Evolutionary conservation across 495 filamentous ascomycete genomes (phyloP).

Genomic region (Trichoderma gamsii): DNA sequence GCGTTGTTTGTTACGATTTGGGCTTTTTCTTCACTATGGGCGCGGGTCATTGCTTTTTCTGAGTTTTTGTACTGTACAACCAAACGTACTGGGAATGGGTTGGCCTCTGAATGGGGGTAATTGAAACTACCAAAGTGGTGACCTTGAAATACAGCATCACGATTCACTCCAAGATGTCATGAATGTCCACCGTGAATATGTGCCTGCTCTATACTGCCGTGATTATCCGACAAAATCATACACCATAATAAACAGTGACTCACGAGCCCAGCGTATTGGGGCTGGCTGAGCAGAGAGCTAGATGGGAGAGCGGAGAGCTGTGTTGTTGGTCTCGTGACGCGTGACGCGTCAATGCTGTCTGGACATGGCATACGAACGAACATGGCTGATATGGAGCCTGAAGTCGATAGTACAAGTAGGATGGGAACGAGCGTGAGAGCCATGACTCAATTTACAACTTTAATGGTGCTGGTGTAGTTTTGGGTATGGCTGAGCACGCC

Average conservation of each 20-base stretch:
- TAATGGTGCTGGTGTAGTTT: no score
- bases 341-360: slow-evolving; percentile 9
- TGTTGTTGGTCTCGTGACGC: slow-evolving; percentile 12
- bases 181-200: not conserved
- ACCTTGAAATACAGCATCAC: slow-evolving; percentile 13
- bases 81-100: slow-evolving; percentile 22
- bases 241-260: no score
- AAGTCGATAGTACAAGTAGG: not conserved
- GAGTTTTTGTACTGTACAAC: slow-evolving; percentile 36
- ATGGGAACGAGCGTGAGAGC: no score
- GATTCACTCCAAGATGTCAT: not conserved
- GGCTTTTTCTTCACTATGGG: slow-evolving; percentile 28
- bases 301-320: not conserved
- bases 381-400: not conserved
- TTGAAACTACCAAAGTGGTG: slow-evolving; percentile 7
- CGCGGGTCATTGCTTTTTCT: slow-evolving; percentile 31
- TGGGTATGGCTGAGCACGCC: no score
- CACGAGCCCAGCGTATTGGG: no score
- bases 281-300: not conserved
- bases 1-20: slow-evolving; percentile 19
- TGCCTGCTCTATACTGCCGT: not conserved
- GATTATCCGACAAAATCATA: no score
- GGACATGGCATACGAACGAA: not conserved
- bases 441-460: no score
- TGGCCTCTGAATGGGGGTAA: slow-evolving; percentile 1